Conservation (phyloP, 768 basidiomycete species). For the Lactifluus volemus region DNA sequence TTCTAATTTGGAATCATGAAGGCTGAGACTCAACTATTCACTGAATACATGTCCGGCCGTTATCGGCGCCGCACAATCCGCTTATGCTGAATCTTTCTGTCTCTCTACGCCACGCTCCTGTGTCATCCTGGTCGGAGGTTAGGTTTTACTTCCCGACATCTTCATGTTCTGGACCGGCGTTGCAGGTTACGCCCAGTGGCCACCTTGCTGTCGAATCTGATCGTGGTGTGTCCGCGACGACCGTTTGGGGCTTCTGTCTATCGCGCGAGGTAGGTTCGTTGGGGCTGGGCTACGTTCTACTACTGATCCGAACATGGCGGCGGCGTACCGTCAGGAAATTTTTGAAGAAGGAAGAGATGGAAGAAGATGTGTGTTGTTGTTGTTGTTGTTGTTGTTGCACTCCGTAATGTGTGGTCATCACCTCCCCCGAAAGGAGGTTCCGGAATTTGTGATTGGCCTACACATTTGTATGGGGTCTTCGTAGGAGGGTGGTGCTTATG, state of each 20-base stretch:
- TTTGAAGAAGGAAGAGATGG: not conserved
- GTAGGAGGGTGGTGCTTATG: no score
- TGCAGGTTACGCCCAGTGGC: not conserved
- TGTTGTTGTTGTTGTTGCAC: no score
- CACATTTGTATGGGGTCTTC: not conserved
- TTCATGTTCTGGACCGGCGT: not conserved
- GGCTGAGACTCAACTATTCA: no score
- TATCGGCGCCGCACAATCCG: not conserved
- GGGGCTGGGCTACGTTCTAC: not conserved
- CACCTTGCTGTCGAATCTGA: not conserved
- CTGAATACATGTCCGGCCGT: not conserved
- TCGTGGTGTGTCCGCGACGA: not conserved
- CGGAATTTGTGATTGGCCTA: not conserved
- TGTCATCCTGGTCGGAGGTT: not conserved
- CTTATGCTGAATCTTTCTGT: not conserved
- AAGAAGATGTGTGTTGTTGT: no score
- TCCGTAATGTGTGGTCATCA: no score
- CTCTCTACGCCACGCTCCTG: not conserved
- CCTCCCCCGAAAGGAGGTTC: not conserved
- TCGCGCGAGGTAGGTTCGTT: not conserved
- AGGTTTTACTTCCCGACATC: not conserved
- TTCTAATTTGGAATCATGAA: not conserved
- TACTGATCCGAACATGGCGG: conserved; percentile 3
- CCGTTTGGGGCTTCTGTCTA: not conserved
- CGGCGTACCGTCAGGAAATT: not conserved